phyloP scores from a whole-genome alignment of 805 yeast species.

The Candida chauliodis region DNA sequence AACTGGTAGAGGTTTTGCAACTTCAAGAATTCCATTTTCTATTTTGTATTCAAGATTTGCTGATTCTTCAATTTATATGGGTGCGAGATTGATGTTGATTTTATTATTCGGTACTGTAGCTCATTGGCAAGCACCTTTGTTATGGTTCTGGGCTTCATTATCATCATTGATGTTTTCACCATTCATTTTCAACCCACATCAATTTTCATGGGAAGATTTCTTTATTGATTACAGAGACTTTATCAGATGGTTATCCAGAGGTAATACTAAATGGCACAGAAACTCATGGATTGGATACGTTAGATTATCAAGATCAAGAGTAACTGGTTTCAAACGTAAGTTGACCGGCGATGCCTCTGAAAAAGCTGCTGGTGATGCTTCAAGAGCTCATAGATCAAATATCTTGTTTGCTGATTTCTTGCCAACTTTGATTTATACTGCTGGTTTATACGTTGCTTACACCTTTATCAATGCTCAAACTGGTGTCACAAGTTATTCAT shows the following conservation, averaged over 20 bases:
- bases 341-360: conserved; percentile 65
- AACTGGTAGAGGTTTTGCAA: conserved; percentile 82
- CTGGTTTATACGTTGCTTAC: conserved; percentile 70
- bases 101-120: conserved; percentile 70
- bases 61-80: conserved; percentile 78
- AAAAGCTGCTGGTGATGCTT: conserved; percentile 62
- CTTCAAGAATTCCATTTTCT: conserved; percentile 65
- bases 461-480: conserved; percentile 84
- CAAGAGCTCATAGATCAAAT: conserved; percentile 76
- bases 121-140: conserved; percentile 87
- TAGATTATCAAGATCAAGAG: conserved; percentile 76
- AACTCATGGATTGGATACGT: conserved; percentile 86
- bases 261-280: conserved; percentile 85
- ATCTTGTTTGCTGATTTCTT: conserved; percentile 76
- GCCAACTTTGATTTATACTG: conserved; percentile 67
- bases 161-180: conserved; percentile 89
- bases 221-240: conserved; percentile 94
- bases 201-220: conserved; percentile 93
- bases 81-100: conserved; percentile 73
- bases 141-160: conserved; percentile 97
- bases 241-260: conserved; percentile 87
- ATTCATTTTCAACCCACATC: conserved; percentile 95
- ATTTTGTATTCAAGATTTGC: conserved; percentile 66
- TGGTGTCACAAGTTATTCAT: conserved; percentile 55
- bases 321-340: conserved; percentile 87